Percentiles rank a stretch among this genome's conserved stretches.
phyloP scores from a whole-genome alignment of 2,329 filamentous ascomycete genomes.

The Colletotrichum falcatum region DNA sequence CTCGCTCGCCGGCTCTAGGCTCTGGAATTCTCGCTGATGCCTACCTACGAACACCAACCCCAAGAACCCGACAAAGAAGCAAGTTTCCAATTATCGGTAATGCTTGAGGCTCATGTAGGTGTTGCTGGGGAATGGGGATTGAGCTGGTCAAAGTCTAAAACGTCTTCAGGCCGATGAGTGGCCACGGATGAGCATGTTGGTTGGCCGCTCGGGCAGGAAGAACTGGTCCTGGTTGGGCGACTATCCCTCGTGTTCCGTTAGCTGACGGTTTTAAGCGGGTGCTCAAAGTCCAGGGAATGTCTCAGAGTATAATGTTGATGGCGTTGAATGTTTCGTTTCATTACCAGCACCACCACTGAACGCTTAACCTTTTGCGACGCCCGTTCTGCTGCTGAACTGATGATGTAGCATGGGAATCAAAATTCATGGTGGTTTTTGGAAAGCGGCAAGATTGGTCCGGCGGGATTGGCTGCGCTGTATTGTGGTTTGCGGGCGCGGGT shows the following conservation, averaged over 20 bases:
- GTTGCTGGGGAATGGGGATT: conserved; percentile 34
- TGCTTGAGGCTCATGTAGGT: neutral
- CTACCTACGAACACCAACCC: neutral
- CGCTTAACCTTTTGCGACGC: conserved; percentile 33
- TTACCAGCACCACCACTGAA: conserved; percentile 22
- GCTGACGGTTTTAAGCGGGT: conserved; percentile 32
- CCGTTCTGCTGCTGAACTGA: conserved; percentile 26
- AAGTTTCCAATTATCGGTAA: neutral
- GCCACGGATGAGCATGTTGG: conserved; percentile 22
- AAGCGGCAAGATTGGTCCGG: neutral
- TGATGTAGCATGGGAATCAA: conserved; percentile 24
- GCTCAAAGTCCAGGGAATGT: conserved; percentile 14
- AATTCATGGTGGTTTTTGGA: conserved; percentile 1
- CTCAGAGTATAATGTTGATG: conserved; percentile 28
- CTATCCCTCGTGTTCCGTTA: conserved; percentile 11
- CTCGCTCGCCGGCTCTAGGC: conserved; percentile 17
- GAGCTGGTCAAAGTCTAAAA: conserved; percentile 12
- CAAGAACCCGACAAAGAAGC: conserved; percentile 25
- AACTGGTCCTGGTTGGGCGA: conserved; percentile 1
- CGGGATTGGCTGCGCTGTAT: conserved; percentile 16
- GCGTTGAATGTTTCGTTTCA: conserved; percentile 40
- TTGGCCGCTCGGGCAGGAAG: neutral
- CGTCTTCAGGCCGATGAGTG: neutral
- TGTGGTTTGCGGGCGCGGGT: conserved; percentile 21
- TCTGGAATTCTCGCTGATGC: conserved; percentile 6